Base-by-base conservation (phyloP, 768 basidiomycete genomes). In the Mycena galericulata region DNA sequence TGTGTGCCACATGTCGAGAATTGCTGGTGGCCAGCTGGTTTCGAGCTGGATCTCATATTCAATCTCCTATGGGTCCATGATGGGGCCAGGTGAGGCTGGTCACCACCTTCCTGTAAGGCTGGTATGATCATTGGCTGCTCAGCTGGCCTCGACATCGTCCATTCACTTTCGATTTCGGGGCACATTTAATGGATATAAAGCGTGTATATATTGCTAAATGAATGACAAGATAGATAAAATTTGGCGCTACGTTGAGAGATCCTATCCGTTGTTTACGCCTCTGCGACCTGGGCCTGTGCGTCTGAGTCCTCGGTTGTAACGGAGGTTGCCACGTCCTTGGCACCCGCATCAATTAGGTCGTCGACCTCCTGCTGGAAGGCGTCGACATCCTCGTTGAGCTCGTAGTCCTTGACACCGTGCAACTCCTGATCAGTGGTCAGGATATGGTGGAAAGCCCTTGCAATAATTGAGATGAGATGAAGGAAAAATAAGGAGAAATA, bases 11-110 rank as follows among this genome's bases (percentile, higher is more conserved):
- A 59, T 26, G 32, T 46, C n/a, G 12, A n/a, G 2, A 29, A 45
- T 15, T 29, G 34, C 58, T 60, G 58, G 43, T 18, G 15, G 30
- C 58, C 58, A 60, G 58, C 43, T 29, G 43, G 24, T 12, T 24
- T 15, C 4, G 24, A 18, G 18, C 45, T 47, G 45, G 58, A 24
- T 32, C 22, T 43, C 58, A 60, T 43, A n/a, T n/a, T 60, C 45
- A 22, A 18, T 60, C 58, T 45, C 45, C 41, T 18, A 59, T 59
- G 45, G 43, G 45, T 59, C 58, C 58, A 59, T 17, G 43, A 47
- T 47, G 58, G 58, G 27, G 2, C 41, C 41, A 58, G 57, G 17
- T 32, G 20, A 5, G 41, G 36, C 57, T 58, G 57, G 57, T 26
- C 11, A n/a, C 32, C 58, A 59, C 43, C 58, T 59, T n/a, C n/a